Evolutionary conservation across 2,329 filamentous ascomycete genomes (phyloP), one percentile per base, ranked within the genome.

Genomic region (Amylocarpus encephaloides): DNA sequence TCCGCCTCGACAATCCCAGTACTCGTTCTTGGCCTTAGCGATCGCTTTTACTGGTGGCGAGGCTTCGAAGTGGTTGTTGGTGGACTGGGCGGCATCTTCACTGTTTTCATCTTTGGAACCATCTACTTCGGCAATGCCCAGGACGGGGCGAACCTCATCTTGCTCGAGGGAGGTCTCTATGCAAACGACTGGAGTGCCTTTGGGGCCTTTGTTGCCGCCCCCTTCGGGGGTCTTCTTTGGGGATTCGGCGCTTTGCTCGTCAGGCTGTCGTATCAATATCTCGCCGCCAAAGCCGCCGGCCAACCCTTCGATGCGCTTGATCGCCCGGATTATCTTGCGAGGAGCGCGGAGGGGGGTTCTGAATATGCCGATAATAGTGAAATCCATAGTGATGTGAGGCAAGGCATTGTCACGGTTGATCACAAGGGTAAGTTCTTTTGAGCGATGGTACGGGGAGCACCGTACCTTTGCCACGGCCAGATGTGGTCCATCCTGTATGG

Each of bases 41-140:
- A 87, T 44, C 70, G 70, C 40, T 71, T 71, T 63, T 87, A 86
- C 70, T 90, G 80, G 73, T 88, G 86, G 82, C 79, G 82, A 39
- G 88, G 88, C 13, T 86, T 88, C 61, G 88, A 93, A 67, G 86
- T 92, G 26, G 80, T 93, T 13, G 76, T 85, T 29, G 88, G 86
- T 49, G 85, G 86, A 0, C 73, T 92, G 0, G 88, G 88, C 9
- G 88, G 88, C 15, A 80, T 93, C 47, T 67, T 93, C 18, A 83
- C 83, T 10, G 85, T 93, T 54, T 93, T 91, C 71, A 75, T 92
- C 61, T 93, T 91, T 58, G 88, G 88, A 4, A 74, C 83, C 12
- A 78, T 89, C 53, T 93, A 91, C 72, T 91, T 86, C 64, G 85
- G 83, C 42, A 76, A 82, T 62, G 82, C 79, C 1, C 64, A 73